These are phyloP conservation scores for Nannochloropsis oceanica DNA, from an alignment of 108 stramenopile species.

Conservation along the genomic window DNA sequence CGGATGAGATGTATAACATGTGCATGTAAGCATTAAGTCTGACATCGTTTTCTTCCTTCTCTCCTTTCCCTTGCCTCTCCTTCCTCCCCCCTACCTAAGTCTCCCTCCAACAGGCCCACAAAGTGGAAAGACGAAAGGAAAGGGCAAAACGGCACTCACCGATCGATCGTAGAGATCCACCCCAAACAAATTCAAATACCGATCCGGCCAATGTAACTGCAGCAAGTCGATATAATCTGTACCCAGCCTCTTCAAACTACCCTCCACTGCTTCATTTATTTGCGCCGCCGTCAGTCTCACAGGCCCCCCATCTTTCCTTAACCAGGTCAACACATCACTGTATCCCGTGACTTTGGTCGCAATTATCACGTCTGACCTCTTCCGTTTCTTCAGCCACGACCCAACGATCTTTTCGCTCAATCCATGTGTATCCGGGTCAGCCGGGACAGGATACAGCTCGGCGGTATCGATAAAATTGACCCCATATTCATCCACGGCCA, in stretches of 20 bases:
- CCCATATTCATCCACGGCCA: slow-evolving; percentile 66
- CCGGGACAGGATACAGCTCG: slow-evolving; percentile 48
- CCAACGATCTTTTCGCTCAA: slow-evolving; percentile 54
- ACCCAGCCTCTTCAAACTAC: slow-evolving; percentile 55
- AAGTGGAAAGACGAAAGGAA: too few relatives aligned
- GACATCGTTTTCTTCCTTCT: too few relatives aligned
- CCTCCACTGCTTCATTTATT: slow-evolving; percentile 63
- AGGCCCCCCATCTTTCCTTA: slow-evolving; percentile 50
- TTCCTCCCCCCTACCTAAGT: too few relatives aligned
- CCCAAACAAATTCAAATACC: slow-evolving; percentile 60
- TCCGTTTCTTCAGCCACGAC: slow-evolving; percentile 33
- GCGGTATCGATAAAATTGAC: slow-evolving; percentile 86
- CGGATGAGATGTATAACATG: too few relatives aligned
- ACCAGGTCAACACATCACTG: slow-evolving; percentile 49
- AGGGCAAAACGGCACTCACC: not conserved
- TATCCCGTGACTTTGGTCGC: slow-evolving; percentile 61
- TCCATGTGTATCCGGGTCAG: slow-evolving; percentile 32
- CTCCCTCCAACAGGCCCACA: too few relatives aligned
- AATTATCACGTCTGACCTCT: slow-evolving; percentile 59
- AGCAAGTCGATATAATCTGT: slow-evolving; percentile 83
- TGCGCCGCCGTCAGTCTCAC: slow-evolving; percentile 47
- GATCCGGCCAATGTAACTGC: slow-evolving; percentile 83
- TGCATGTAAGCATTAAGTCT: too few relatives aligned
- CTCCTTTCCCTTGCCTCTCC: too few relatives aligned
- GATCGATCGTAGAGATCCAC: slow-evolving; percentile 47